Base-by-base conservation (phyloP, 2,329 filamentous ascomycete species). In the Penicillium aurantiogriseum region DNA sequence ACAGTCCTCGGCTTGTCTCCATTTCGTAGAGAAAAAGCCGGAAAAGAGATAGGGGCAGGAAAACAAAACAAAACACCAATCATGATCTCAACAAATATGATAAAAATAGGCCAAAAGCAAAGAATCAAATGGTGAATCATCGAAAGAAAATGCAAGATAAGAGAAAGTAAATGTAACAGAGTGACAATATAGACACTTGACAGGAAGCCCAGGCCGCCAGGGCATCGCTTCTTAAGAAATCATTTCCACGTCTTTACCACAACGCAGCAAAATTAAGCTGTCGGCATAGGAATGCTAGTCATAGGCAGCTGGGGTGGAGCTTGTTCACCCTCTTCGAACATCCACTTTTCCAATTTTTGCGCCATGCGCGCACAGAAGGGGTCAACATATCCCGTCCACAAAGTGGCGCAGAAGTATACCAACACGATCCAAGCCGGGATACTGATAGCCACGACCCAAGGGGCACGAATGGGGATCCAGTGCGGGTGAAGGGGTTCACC, bases 371-470 rank as follows among this genome's bases (percentile, higher is more conserved):
- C 81, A 61, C 81, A 83, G 57, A 77, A 76, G 3, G 76, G 74
- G 62, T 83, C 80, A 21, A 83, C 79, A 63, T 81, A 81, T 21
- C 72, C 77, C 31, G 80, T 83, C 81, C 81, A 83, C 51, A 80
- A 68, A 59, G 77, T 76, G 0, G 80, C 81, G 19, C 76, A 73
- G 1, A 73, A 69, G 66, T 83, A 83, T 2, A 81, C 76, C 25
- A 82, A 60, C 1, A 60, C 67, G 40, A 81, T 76, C 70, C 80
- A 83, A 7, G 76, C 67, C 5, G 80, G 71, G 17, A 82, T 78
- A n/a, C 76, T 73, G 23, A 79, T 64, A 2, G 69, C 69, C 55
- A 80, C 77, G 13, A 72, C 74, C 63, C 73, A 71, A 5, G 75
- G 71, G 4, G 70, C 66, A 9, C 74, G 74, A 25, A 78, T 70